Evolutionary conservation across 768 basidiomycete species (phyloP).

Genomic region (Xerocomus brunneocitrinus): DNA sequence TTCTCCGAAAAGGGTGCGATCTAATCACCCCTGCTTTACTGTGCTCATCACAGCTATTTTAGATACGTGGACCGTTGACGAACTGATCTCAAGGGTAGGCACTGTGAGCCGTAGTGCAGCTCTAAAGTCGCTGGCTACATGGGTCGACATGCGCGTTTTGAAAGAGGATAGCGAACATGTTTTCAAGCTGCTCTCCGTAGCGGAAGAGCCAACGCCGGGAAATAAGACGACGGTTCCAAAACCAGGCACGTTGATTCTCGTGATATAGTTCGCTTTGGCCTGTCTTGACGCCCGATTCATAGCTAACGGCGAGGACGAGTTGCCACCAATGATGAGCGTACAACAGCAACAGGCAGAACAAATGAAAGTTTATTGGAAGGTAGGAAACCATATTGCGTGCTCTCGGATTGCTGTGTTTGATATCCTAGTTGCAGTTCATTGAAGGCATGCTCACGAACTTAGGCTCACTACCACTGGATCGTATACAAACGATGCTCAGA

Average conservation of each 20-base stretch:
- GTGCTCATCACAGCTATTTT: not conserved
- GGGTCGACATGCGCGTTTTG: slow-evolving; percentile 79
- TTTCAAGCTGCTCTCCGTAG: slow-evolving; percentile 63
- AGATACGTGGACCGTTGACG: slow-evolving; percentile 72
- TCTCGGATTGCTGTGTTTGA: not conserved
- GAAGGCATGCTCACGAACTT: slow-evolving; percentile 91
- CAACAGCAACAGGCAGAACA: slow-evolving; percentile 81
- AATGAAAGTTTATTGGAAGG: slow-evolving; percentile 89
- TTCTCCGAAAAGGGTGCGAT: slow-evolving; percentile 65
- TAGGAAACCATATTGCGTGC: slow-evolving; percentile 19
- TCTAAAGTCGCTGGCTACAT: slow-evolving; percentile 72
- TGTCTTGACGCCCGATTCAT: not conserved
- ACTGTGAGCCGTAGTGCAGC: slow-evolving; percentile 59
- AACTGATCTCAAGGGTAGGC: slow-evolving; percentile 60
- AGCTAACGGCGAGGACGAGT: slow-evolving; percentile 41
- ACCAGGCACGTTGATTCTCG: slow-evolving; percentile 17
- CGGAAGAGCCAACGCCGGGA: slow-evolving; percentile 41
- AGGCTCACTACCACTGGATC: slow-evolving; percentile 65
- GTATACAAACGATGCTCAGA: slow-evolving; percentile 87
- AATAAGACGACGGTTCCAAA: slow-evolving; percentile 19
- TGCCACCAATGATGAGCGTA: slow-evolving; percentile 46
- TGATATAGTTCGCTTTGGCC: not conserved
- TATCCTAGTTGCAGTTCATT: slow-evolving; percentile 54
- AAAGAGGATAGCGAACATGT: slow-evolving; percentile 58
- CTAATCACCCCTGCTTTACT: not conserved